These are phyloP conservation scores for Aethionema arabicum DNA, from an alignment of 345 rosid genomes.

Conservation along the genomic window DNA sequence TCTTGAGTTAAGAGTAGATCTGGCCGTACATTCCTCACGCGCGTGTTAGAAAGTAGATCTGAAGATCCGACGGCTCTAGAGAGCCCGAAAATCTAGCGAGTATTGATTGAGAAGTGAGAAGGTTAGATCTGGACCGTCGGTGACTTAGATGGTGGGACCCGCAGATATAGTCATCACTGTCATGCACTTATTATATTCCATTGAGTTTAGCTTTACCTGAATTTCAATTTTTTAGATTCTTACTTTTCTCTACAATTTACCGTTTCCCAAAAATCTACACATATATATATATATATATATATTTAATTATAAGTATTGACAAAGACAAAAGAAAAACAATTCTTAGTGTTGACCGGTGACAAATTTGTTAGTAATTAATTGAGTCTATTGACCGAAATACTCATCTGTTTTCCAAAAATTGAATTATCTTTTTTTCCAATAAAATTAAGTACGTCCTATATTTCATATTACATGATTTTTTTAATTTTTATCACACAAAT, in stretches of 20 bases:
- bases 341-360: too few species aligned
- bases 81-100: constrained; percentile 29
- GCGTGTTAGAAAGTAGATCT: constrained; percentile 13
- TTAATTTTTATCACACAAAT: too few species aligned
- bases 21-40: constrained; percentile 23
- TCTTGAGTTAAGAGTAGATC: constrained; percentile 13
- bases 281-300: too few species aligned
- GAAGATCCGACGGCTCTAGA: constrained; percentile 25
- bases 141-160: constrained; percentile 20
- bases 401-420: too few species aligned
- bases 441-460: too few species aligned
- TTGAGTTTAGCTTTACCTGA: not conserved
- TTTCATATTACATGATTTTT: too few species aligned
- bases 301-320: not conserved
- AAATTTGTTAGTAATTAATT: too few species aligned
- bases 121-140: constrained; percentile 30
- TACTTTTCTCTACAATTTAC: constrained; percentile 5
- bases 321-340: too few species aligned
- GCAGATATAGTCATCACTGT: constrained; percentile 9
- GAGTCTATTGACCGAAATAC: too few species aligned
- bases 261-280: not conserved
- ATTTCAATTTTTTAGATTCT: constrained; percentile 14
- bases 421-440: too few species aligned
- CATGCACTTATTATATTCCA: constrained; percentile 25
- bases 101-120: constrained; percentile 17